phyloP scores from a whole-genome alignment of 331 rosid genomes.

The Phaseolus coccineus region DNA sequence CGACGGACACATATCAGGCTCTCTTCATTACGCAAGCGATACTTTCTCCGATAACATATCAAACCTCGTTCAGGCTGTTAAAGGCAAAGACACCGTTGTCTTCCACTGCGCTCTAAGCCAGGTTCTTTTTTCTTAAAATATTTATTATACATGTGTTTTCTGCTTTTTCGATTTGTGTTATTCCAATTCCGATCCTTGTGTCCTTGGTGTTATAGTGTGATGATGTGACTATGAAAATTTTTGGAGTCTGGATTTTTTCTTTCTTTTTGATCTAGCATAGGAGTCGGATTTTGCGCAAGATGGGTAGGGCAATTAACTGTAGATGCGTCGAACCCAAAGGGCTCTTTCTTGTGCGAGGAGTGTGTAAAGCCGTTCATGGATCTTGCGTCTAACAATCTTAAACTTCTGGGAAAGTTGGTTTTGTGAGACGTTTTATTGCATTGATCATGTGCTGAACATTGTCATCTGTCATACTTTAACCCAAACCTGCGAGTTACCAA shows the following conservation, averaged over 20 bases:
- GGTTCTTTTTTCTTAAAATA: slow-evolving; percentile 40
- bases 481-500: background rate
- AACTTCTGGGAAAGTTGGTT: background rate
- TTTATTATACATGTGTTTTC: background rate
- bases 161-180: too few relatives aligned
- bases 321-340: background rate
- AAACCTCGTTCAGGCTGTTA: slow-evolving; percentile 70
- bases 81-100: slow-evolving; percentile 87
- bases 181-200: background rate
- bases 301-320: too few relatives aligned
- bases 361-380: background rate
- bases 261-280: too few relatives aligned
- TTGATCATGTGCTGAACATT: too few relatives aligned
- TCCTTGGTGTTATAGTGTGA: too few relatives aligned
- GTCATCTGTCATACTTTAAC: background rate
- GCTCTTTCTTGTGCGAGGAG: background rate
- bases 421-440: background rate
- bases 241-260: too few relatives aligned
- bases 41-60: slow-evolving; percentile 77
- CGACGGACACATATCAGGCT: slow-evolving; percentile 91
- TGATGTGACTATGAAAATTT: too few relatives aligned
- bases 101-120: slow-evolving; percentile 93
- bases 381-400: background rate
- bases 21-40: slow-evolving; percentile 83
- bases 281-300: too few relatives aligned